Conservation (phyloP, 2,329 filamentous ascomycete genomes). For the Curvularia lunata region DNA sequence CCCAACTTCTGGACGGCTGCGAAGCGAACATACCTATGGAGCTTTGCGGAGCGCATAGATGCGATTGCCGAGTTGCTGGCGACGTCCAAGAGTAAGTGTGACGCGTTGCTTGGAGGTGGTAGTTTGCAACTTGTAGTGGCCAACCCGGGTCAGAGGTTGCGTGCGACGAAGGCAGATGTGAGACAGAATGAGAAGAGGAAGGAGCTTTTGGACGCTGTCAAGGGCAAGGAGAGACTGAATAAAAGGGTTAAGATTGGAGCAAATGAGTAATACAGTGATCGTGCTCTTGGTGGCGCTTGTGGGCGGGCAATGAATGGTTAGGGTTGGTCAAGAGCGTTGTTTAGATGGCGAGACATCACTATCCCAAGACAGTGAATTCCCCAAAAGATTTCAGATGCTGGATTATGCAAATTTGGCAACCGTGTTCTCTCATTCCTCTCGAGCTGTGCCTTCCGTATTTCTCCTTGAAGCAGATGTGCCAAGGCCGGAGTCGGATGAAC, state of each 20-base stretch:
- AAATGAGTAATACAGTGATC: not conserved
- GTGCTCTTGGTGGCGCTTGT: not conserved
- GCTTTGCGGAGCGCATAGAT: slow-evolving; percentile 3
- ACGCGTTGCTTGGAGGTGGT: slow-evolving; percentile 4
- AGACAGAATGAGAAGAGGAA: not conserved
- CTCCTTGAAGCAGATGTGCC: not conserved
- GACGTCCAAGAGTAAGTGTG: slow-evolving; percentile 9
- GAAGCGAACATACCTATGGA: not conserved
- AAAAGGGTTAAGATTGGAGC: not conserved
- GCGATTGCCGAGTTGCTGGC: slow-evolving; percentile 6
- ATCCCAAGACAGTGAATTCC: not conserved
- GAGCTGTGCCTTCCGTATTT: not conserved
- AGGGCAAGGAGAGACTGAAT: not conserved
- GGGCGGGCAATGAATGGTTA: not conserved
- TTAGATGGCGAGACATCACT: not conserved
- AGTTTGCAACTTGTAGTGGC: slow-evolving; percentile 9
- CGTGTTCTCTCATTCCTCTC: not conserved
- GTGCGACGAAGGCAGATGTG: not conserved
- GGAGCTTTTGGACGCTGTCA: not conserved
- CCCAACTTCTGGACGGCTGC: not conserved
- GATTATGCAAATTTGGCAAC: not conserved
- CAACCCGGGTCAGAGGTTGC: not conserved
- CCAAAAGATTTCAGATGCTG: not conserved
- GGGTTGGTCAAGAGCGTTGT: not conserved
- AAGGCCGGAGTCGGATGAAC: not conserved